A percentile compares a stretch with the other conserved stretches of the same genome.
Conservation (phyloP, 306 rosid genomes). For the Astragalus glycyphyllos region DNA sequence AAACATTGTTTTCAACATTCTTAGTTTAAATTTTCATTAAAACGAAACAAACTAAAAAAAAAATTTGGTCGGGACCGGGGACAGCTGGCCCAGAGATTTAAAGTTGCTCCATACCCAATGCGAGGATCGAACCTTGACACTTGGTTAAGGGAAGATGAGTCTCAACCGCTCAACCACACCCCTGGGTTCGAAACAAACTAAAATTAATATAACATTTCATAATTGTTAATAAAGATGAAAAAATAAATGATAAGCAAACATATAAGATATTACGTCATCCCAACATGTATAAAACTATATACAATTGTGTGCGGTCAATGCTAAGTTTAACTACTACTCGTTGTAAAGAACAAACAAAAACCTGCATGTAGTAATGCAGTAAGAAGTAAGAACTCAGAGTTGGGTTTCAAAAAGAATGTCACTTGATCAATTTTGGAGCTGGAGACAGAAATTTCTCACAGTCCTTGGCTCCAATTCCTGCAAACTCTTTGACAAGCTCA, state of each 20-base stretch:
- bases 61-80: no score
- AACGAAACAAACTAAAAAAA: no score
- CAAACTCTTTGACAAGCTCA: slow-evolving; percentile 57
- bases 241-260: not conserved
- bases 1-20: no score
- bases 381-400: slow-evolving; percentile 38
- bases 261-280: not conserved
- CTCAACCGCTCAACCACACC: no score
- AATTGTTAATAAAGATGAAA: no score
- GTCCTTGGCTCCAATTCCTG: slow-evolving; percentile 62
- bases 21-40: no score
- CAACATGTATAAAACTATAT: not conserved
- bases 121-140: no score
- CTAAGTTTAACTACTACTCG: not conserved
- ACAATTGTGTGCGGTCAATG: not conserved
- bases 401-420: slow-evolving; percentile 32
- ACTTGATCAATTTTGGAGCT: slow-evolving; percentile 33
- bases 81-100: no score
- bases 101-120: no score
- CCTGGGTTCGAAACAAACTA: no score
- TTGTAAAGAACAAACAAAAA: not conserved
- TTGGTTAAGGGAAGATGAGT: no score
- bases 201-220: no score
- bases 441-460: slow-evolving; percentile 58
- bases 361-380: not conserved